These are phyloP conservation scores for Taphrina confusa DNA, from an alignment of 1,139 yeast genomes.

Conservation along the genomic window DNA sequence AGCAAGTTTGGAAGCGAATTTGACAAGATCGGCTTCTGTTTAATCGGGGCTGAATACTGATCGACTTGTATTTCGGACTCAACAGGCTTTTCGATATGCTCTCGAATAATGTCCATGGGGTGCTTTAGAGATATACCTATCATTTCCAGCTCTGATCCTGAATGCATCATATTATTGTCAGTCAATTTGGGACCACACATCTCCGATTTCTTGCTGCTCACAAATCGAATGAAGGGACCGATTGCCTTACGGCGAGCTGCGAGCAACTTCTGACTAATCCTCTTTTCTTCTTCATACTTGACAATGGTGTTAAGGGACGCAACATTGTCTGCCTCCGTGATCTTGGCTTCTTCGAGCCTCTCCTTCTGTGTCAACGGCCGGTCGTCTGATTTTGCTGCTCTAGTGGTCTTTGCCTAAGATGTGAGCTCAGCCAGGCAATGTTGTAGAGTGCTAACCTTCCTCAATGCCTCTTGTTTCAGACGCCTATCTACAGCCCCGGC, in stretches of 20 bases:
- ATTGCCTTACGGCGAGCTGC: slow-evolving; percentile 10
- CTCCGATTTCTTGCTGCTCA: slow-evolving; percentile 7
- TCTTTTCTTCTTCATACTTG: slow-evolving; percentile 70
- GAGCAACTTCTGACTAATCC: slow-evolving; percentile 3
- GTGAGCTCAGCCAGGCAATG: slow-evolving; percentile 45
- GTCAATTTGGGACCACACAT: background rate
- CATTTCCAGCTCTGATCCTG: background rate
- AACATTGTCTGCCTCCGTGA: slow-evolving; percentile 76
- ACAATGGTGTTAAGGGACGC: slow-evolving; percentile 72
- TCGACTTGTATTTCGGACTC: too few relatives aligned
- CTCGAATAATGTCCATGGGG: slow-evolving; percentile 12
- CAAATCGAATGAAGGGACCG: slow-evolving; percentile 3
- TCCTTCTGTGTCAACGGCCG: slow-evolving; percentile 74
- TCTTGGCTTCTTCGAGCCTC: slow-evolving; percentile 76
- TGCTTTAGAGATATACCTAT: background rate
- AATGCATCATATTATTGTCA: background rate
- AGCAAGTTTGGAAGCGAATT: background rate
- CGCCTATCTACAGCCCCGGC: slow-evolving; percentile 76
- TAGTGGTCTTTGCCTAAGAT: slow-evolving; percentile 44
- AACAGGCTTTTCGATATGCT: background rate
- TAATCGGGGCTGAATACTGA: background rate
- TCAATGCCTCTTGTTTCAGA: slow-evolving; percentile 67
- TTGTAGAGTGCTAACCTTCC: slow-evolving; percentile 52
- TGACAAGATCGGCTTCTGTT: background rate
- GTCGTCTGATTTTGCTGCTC: slow-evolving; percentile 1